Percentiles rank a stretch among this genome's conserved stretches.
phyloP scores from a whole-genome alignment of 805 yeast species.

The Saccharomycopsis malanga region DNA sequence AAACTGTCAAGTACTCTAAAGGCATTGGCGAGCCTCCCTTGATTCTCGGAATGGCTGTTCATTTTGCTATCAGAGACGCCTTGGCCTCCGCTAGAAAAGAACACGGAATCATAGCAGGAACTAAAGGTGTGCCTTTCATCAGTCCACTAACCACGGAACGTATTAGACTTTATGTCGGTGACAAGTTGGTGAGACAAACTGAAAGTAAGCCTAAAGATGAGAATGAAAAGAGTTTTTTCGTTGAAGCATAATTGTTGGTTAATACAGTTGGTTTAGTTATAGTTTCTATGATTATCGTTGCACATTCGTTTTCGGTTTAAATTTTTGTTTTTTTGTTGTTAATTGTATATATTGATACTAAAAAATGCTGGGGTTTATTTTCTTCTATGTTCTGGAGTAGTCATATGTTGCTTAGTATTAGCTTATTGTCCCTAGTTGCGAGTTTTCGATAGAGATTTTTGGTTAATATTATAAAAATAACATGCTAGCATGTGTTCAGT shows the following conservation, averaged over 20 bases:
- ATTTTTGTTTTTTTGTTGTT: not conserved
- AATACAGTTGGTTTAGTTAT: not conserved
- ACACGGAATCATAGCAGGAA: constrained; percentile 27
- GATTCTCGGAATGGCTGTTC: constrained; percentile 36
- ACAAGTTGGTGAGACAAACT: constrained; percentile 28
- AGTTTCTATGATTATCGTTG: too few species aligned
- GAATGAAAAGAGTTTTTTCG: not conserved
- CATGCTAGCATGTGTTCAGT: too few species aligned
- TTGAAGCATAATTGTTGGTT: not conserved
- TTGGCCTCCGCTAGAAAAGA: constrained; percentile 31
- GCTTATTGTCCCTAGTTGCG: not conserved
- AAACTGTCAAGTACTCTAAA: constrained; percentile 38
- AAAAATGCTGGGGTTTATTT: not conserved
- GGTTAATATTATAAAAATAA: too few species aligned
- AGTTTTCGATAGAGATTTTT: too few species aligned
- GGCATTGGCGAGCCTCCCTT: constrained; percentile 49
- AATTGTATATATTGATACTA: not conserved
- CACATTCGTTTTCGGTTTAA: too few species aligned
- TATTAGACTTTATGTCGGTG: constrained; percentile 36
- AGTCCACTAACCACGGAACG: constrained; percentile 40
- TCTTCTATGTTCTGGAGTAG: not conserved
- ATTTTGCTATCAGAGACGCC: constrained; percentile 41
- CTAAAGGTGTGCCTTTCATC: constrained; percentile 27
- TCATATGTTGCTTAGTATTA: not conserved
- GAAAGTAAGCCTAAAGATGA: constrained; percentile 29